Evolutionary conservation across 2,329 filamentous ascomycete genomes (phyloP), one percentile per base, ranked within the genome.

Genomic region (Pseudogymnoascus sp.): DNA sequence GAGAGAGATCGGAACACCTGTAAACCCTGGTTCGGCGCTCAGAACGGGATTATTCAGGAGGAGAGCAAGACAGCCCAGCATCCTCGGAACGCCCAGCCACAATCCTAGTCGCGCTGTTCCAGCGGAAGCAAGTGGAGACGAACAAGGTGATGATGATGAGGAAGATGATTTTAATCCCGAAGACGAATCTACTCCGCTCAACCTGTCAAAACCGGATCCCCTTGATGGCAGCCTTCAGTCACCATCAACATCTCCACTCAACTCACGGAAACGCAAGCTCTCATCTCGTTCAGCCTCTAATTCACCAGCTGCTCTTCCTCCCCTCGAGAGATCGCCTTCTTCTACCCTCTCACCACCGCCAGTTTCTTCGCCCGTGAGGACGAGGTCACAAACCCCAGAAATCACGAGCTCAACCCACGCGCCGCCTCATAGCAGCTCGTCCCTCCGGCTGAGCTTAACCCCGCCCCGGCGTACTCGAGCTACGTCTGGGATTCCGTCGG

Each of bases 141-240:
- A 79, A 25, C 58, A 64, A 32, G 64, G 65, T 37, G 65, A 68
- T 3, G 77, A 81, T 28, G 78, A 81, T 62, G 66, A 70, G 11
- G 69, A 69, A 32, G 78, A 81, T 20, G 79, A 81, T 65, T 87
- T 83, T 68, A 79, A 76, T 59, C 86, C 80, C 0, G 85, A 89
- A 61, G 85, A 84, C 28, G 85, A 88, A 73, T 87, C 85, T 14
- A 90, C 87, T 6, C 86, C 87, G 3, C 68, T 87, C 25, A 81
- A 83, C 62, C 73, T 79, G 18, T 74, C 75, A 35, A 79, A 75
- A 63, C 74, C 73, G 39, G 71, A 71, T n/a, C 67, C 70, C 30
- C 63, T 64, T 47, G 70, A 64, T 20, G 64, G 57, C 60, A 60
- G 64, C 47, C 63, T 65, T 57, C 71, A 72, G 14, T 66, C 72